Percentiles rank a stretch among this genome's conserved stretches.
Conservation (phyloP, 169 alveolate genomes). For the Plasmodium inui region DNA sequence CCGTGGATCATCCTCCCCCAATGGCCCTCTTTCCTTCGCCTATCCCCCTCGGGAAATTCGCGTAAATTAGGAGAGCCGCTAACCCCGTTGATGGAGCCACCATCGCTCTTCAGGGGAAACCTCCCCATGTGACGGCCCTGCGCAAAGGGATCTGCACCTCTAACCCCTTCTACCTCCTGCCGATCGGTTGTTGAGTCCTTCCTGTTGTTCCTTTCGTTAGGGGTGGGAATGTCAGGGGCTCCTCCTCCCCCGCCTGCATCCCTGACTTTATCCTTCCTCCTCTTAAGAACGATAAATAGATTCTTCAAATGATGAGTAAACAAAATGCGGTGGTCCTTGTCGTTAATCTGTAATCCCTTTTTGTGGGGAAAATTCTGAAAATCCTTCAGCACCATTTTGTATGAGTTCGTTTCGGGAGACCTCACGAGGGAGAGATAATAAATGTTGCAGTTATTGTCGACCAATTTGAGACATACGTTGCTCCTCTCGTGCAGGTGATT, state of each 20-base stretch:
- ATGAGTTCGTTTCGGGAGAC: constrained; percentile 6
- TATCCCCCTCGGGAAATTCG: background rate
- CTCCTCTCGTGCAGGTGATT: constrained; percentile 42
- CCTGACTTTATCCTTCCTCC: constrained; percentile 7
- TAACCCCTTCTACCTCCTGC: background rate
- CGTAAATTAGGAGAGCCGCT: background rate
- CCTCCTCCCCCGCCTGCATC: background rate
- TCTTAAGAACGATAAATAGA: constrained; percentile 31
- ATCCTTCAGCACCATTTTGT: constrained; percentile 49
- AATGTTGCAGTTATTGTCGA: constrained; percentile 57
- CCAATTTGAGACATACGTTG: constrained; percentile 32
- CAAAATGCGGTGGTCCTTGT: constrained; percentile 10
- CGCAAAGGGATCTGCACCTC: background rate
- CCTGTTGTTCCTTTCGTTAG: background rate
- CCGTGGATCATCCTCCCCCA: no score
- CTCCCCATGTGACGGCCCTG: background rate
- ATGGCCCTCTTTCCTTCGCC: background rate
- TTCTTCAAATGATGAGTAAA: constrained; percentile 48
- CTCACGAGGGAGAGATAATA: constrained; percentile 56
- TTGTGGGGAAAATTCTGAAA: constrained; percentile 75
- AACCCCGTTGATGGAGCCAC: background rate
- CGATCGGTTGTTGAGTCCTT: background rate
- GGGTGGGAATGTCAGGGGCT: background rate
- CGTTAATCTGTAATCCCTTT: constrained; percentile 45
- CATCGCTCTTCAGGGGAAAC: background rate